Evolutionary conservation across 768 basidiomycete genomes (phyloP), one percentile per base, ranked within the genome.

Genomic region (Trametes coccinea): DNA sequence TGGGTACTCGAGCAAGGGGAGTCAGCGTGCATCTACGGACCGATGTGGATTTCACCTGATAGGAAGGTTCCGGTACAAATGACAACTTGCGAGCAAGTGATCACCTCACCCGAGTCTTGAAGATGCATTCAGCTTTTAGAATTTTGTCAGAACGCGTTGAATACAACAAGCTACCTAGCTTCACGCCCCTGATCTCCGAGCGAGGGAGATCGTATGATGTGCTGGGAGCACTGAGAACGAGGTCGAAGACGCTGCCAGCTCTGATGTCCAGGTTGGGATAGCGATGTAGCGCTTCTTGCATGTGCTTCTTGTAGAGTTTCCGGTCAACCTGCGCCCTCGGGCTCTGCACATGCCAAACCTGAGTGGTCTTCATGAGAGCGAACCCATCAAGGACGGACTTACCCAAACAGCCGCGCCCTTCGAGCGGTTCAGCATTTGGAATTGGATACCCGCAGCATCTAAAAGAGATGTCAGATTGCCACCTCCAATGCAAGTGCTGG

Each of bases 401-500:
- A 93, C 92, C 90, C 92, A 93, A 37, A 93, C 93, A 0, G 94
- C 94, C 4, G 93, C 83, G 1, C 94, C 94, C 70, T 89, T 93
- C 2, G 92, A 90, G 44, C 81, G 78, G 70, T 96, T 95, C 60
- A 96, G 75, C 65, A 95, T 86, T 34, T 88, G 89, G 66, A 95
- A 95, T 69, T 94, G 90, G 58, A 93, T 90, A 0, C 93, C 93
- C 0, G 94, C 91, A 70, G 87, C 86, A 73, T 96, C 94, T 92
- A 46, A 65, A 13, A 33, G 22, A 40, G 37, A 10, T 11, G 10
- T 14, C 7, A 30, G 14, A 14, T 27, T 16, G 48, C 5, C 5
- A 9, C 13, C 29, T 17, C 17, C 9, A 9, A 17, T 31, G 11
- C 16, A 45, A 30, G 2, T 37, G 13, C 17, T 10, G 6, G 34